Evolutionary conservation across 1,284 basidiomycete species (phyloP), one percentile per base, ranked within the genome.

Genomic region (Rhizopogon parksii): DNA sequence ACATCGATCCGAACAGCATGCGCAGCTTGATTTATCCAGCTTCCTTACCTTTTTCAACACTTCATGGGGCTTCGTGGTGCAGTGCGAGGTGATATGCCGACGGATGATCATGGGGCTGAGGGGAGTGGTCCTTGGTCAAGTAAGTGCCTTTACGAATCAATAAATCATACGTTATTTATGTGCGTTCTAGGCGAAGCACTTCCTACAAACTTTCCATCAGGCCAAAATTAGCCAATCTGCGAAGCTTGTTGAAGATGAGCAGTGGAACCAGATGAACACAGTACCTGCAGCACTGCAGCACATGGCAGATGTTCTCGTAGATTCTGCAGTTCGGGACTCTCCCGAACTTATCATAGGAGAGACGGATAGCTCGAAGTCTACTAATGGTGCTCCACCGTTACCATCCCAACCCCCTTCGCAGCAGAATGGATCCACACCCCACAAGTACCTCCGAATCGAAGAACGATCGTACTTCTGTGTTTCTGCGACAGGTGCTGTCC

Each of bases 31-130:
- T 27, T 69, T 97, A 36, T 68, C 75, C 1, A 79, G 83, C 34
- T 99, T 98, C 71, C 74, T 92, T 36, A 77, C 76, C 24, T 73
- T 97, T 50, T 96, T 95, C 74, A 83, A 85, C 54, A 79, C 83
- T 57, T 86, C 87, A 9, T 97, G 94, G 93, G 70, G 78, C 37
- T 98, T 98, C 62, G 91, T 98, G 21, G 77, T 95, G 7, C 76
- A 77, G 53, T 92, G 88, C 58, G 95, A 99, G 68, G 79, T 83
- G 21, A 74, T 95, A 25, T 91, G 87, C 57, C 79, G 85, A 47
- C 77, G 88, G 55, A 96, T 98, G 91, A 91, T 97, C 53, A 90
- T 95, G 42, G 88, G 91, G 4, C 71, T 99, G 24, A 76, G 95
- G 47, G 91, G 92, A 4, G 86, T 83, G 1, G 77, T 91, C 39